Base-by-base conservation (phyloP, 495 filamentous ascomycete species). In the Penicillium lividum region DNA sequence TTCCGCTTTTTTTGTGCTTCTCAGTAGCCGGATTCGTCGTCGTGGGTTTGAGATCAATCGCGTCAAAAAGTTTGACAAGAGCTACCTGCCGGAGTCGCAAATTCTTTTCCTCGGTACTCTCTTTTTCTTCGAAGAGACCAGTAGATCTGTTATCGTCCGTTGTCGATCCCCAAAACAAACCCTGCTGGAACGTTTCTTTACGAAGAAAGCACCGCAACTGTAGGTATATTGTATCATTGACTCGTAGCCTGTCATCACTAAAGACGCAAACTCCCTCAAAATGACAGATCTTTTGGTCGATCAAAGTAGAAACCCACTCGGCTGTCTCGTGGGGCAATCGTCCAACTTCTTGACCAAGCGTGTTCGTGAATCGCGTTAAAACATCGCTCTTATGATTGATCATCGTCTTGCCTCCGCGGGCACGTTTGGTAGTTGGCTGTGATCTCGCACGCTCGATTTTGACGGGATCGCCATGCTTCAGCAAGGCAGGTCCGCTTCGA, bases 241-340 rank as follows among this genome's bases (percentile, higher is more conserved):
- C 92, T 47, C 91, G 82, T 8, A 97, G 61, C 56, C 81, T 78
- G 58, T 98, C 95, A 3, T 92, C 92, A 0, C 88, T 90, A 70
- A 86, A 97, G n/a, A 98, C 91, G 63, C 91, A 96, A 34, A 81
- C 82, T 0, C 90, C 95, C 64, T 94, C 91, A 61, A 98, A 93
- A 11, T 75, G 82, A 73, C 92, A 97, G 13, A 97, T 82, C 30
- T 89, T 89, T 68, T 97, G 94, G 62, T 98, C 94, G 51, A 98
- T 86, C 59, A 98, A 73, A 0, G 92, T 88, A 18, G 93, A 96
- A 9, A 98, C 89, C 92, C 95, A 98, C 51, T 86, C 84, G n/a
- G 94, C 92, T 11, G 84, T 87, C 38, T 98, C 94, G 56, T 90
- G 90, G 25, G 91, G 89, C n/a, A 98, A 73, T 61, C 94, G 79